Percentiles rank a stretch among this genome's conserved stretches.
Conservation (phyloP, 2,329 filamentous ascomycete genomes). For the Aspergillus neoniger region DNA sequence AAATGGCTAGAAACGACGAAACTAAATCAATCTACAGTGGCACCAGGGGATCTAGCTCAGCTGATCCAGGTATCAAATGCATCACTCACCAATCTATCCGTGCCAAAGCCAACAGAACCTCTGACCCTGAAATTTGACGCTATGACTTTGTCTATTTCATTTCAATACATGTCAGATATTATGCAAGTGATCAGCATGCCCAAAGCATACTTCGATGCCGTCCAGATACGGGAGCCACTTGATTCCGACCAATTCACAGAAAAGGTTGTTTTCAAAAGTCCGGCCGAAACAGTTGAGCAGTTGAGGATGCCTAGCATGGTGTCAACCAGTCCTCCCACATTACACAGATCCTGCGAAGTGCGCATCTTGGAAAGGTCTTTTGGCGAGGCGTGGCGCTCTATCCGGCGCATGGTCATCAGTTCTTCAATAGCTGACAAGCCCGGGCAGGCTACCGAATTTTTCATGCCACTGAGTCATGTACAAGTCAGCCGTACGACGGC, state of each 20-base stretch:
- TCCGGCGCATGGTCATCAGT: constrained; percentile 34
- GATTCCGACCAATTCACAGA: constrained; percentile 33
- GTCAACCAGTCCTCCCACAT: constrained; percentile 27
- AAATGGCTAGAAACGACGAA: background rate
- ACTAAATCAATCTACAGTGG: constrained; percentile 16
- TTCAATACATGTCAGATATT: constrained; percentile 31
- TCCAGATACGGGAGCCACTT: constrained; percentile 33
- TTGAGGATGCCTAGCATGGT: constrained; percentile 34
- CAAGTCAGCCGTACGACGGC: constrained; percentile 28
- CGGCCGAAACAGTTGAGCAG: constrained; percentile 33
- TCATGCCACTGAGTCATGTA: constrained; percentile 33
- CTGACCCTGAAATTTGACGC: constrained; percentile 29
- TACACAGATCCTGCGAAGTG: constrained; percentile 32
- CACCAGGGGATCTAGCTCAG: constrained; percentile 24
- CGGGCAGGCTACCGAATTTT: constrained; percentile 31
- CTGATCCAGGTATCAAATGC: constrained; percentile 24
- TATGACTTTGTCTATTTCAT: constrained; percentile 29
- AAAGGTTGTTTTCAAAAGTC: constrained; percentile 30
- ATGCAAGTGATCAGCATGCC: constrained; percentile 34
- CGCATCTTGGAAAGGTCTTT: constrained; percentile 34
- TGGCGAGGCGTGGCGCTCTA: constrained; percentile 32
- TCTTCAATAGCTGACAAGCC: constrained; percentile 30
- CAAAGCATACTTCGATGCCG: constrained; percentile 34
- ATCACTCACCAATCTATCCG: constrained; percentile 19
- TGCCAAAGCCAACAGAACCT: constrained; percentile 26